Base-by-base conservation (phyloP, 192 early-diverging fungal genomes). In the Coemansia sp. region DNA sequence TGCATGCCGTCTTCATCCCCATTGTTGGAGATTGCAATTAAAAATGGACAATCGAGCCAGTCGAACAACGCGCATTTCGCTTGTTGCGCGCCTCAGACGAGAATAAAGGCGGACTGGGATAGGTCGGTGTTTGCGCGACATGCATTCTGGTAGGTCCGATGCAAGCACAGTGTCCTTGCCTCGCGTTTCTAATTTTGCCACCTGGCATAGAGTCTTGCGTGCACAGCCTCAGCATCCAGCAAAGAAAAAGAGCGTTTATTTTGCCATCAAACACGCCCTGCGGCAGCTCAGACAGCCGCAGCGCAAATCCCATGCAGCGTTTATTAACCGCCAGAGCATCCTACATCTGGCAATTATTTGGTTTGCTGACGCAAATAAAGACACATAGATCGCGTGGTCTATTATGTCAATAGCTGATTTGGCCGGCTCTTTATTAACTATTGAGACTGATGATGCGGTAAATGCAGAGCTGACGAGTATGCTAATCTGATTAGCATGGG, bases 11-110 rank as follows among this genome's bases (percentile, higher is more conserved):
- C 47, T 49, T 49, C n/a, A 27, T 41, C 8, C 14, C 48, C 23
- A 50, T 58, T 59, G 57, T 52, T 49, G 22, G 41, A 32, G n/a
- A 39, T 52, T 53, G 53, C 51, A 61, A 48, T 50, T 50, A 49
- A 32, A 60, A 60, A 38, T 14, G 59, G 23, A 55, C 53, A 55
- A 55, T 55, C 53, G 7, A 27, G 24, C 25, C 25, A 19, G 15
- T 11, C 53, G 10, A 29, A 35, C 53, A 55, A 60, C 35, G 10
- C 4, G 23, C 19, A 11, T 47, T 43, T 41, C 39, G 17, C 23
- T 39, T 22, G 11, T 4, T 22, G 21, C 29, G 32, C 29, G 56
- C 56, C 32, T 43, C 41, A 43, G 41, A 32, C 41, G 41, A 11
- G 12, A 43, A 43, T 5, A 41, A 43, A 43, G 41, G 41, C 41